phyloP scores from a whole-genome alignment of 1,284 basidiomycete species.

The Irpex sp. region DNA sequence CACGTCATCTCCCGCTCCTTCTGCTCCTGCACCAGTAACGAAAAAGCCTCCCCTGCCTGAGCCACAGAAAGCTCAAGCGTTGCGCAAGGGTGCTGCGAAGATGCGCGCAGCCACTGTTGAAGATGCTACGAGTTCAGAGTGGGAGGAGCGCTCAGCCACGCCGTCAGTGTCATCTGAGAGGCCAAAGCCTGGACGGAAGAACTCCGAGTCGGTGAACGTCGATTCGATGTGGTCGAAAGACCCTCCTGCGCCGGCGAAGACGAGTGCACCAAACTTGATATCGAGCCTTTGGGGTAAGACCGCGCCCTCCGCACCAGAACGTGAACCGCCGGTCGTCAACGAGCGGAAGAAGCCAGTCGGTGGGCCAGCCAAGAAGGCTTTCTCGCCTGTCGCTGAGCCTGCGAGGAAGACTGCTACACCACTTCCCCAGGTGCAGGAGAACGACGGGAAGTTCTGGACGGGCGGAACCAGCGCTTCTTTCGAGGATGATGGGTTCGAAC shows the following conservation, averaged over 20 bases:
- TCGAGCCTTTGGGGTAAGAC: background rate
- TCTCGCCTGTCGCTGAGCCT: background rate
- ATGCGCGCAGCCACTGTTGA: slow-evolving; percentile 1
- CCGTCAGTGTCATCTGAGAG: background rate
- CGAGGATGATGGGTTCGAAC: slow-evolving; percentile 1
- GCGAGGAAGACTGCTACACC: background rate
- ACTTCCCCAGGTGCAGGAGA: background rate
- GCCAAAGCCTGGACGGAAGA: background rate
- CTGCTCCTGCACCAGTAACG: background rate
- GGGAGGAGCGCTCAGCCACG: slow-evolving; percentile 4
- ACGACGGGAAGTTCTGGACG: background rate
- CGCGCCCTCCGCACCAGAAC: background rate
- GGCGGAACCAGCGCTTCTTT: background rate
- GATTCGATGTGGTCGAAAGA: background rate
- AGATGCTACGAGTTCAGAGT: slow-evolving; percentile 4
- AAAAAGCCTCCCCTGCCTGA: background rate
- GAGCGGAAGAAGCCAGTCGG: background rate
- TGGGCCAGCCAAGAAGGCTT: background rate
- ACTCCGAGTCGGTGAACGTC: background rate
- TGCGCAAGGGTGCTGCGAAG: background rate
- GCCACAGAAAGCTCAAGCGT: slow-evolving; percentile 2
- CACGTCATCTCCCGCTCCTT: background rate
- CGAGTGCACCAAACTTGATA: background rate
- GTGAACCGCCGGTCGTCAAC: background rate
- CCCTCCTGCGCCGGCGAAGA: background rate